phyloP scores from a whole-genome alignment of 805 yeast species.

The Lachancea sp. region DNA sequence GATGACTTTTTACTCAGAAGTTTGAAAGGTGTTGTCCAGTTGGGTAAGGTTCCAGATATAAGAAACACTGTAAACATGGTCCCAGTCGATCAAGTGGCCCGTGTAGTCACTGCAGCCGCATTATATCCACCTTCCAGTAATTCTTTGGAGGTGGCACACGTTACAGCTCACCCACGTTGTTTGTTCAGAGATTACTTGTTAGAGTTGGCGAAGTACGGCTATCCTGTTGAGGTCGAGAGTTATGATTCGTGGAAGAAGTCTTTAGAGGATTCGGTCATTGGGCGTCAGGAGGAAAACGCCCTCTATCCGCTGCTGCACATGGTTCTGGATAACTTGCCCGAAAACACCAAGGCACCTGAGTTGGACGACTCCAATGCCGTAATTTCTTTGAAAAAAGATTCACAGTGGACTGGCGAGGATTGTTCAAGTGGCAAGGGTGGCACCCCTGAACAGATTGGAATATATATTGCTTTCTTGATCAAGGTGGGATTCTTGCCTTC shows the following conservation, averaged over 20 bases:
- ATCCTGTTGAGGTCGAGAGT: constrained; percentile 51
- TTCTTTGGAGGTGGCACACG: constrained; percentile 74
- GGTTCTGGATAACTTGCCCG: constrained; percentile 87
- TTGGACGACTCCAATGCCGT: constrained; percentile 81
- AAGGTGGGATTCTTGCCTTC: constrained; percentile 72
- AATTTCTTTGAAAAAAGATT: constrained; percentile 58
- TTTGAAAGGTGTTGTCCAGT: constrained; percentile 89
- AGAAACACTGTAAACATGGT: constrained; percentile 88
- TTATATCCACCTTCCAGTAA: constrained; percentile 58
- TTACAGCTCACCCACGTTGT: constrained; percentile 95
- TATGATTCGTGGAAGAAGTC: constrained; percentile 75
- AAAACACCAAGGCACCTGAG: constrained; percentile 90
- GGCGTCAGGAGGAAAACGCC: constrained; percentile 72
- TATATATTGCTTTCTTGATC: constrained; percentile 73
- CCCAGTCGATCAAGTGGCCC: constrained; percentile 97
- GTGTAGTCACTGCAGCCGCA: constrained; percentile 78
- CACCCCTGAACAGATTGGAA: constrained; percentile 56
- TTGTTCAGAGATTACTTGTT: constrained; percentile 69
- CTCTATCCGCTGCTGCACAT: constrained; percentile 89
- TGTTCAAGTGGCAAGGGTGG: constrained; percentile 69
- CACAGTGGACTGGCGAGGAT: constrained; percentile 59
- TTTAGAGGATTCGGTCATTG: constrained; percentile 72
- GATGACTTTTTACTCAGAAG: constrained; percentile 93
- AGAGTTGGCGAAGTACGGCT: constrained; percentile 64
- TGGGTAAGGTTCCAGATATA: constrained; percentile 82